Base-by-base conservation (phyloP, 805 yeast genomes). In the Starmerella apis region DNA sequence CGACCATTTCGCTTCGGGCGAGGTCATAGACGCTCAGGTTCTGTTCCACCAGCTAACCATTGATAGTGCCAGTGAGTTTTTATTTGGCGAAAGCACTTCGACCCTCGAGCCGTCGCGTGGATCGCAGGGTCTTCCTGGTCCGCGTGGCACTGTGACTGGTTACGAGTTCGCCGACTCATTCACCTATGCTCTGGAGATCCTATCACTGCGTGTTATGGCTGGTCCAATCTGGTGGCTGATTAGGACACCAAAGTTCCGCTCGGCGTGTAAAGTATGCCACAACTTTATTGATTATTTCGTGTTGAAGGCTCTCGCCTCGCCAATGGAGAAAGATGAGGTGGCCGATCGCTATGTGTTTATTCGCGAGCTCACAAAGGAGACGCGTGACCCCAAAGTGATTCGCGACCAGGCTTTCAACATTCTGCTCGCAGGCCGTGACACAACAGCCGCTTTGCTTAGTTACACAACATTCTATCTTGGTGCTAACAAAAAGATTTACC, bases 361-460 rank as follows among this genome's bases (percentile, higher is more conserved):
- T 50, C 66, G 68, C 44, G 78, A 74, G 57, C 67, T 75, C 52
- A 73, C 67, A 44, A 70, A 71, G 60, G 72, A 73, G 59, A 73
- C 78, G 14, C 66, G 71, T 49, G 72, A 76, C 56, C 74, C 75
- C 19, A 62, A 53, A 47, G 67, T 68, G 16, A 70, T 75, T 51
- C 66, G 78, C 46, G 77, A 73, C 59, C 79, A 76, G 62, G 65
- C 73, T 36, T 65, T 75, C 60, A 75, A 73, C 58, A 70, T 76
- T 49, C 65, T 75, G 50, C 61, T 75, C 20, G 80, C 80, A 16
- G 79, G 78, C 27, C 68, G 80, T 57, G 79, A 76, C 57, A 75
- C 79, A 41, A 75, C 80, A 13, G 79, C 79, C 9, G 71, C 74
- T 3, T 63, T 73, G 31, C 67, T 75, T 49, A 68, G 76, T n/a